Conservation (phyloP, 2,329 filamentous ascomycete genomes). For the Ophiostoma himal-ulmi region DNA sequence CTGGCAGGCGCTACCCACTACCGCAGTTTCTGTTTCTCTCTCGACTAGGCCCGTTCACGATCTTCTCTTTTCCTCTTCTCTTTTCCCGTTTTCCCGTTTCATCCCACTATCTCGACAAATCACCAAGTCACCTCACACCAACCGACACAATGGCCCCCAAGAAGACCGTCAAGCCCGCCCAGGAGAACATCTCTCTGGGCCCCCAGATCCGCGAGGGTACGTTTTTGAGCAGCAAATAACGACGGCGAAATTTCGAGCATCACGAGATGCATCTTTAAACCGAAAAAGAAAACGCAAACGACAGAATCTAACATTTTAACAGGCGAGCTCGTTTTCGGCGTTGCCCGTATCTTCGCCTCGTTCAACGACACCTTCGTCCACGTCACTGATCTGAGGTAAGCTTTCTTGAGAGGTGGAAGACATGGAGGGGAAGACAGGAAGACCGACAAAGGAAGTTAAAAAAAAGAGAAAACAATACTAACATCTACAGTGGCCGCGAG, state of each 20-base stretch:
- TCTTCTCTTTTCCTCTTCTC: slow-evolving; percentile 5
- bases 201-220: slow-evolving; percentile 93
- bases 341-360: slow-evolving; percentile 95
- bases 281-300: background rate
- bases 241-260: background rate
- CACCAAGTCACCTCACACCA: slow-evolving; percentile 29
- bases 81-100: slow-evolving; percentile 5
- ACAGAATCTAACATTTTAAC: slow-evolving; percentile 20
- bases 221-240: slow-evolving; percentile 30
- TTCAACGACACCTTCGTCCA: slow-evolving; percentile 95
- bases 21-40: slow-evolving; percentile 17
- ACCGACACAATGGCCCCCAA: slow-evolving; percentile 81
- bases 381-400: slow-evolving; percentile 94
- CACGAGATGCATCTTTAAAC: background rate
- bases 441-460: background rate
- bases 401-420: slow-evolving; percentile 33
- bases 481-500: slow-evolving; percentile 77
- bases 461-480: slow-evolving; percentile 15
- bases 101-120: slow-evolving; percentile 28
- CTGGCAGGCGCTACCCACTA: slow-evolving; percentile 4
- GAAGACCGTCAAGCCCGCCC: slow-evolving; percentile 74
- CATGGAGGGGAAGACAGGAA: background rate
- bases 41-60: slow-evolving; percentile 11
- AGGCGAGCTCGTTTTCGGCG: slow-evolving; percentile 97
- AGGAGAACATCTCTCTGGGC: slow-evolving; percentile 98